A percentile compares a stretch with the other conserved stretches of the same genome.
phyloP scores from a whole-genome alignment of 2,329 filamentous ascomycete species.

The Phoma sp. region DNA sequence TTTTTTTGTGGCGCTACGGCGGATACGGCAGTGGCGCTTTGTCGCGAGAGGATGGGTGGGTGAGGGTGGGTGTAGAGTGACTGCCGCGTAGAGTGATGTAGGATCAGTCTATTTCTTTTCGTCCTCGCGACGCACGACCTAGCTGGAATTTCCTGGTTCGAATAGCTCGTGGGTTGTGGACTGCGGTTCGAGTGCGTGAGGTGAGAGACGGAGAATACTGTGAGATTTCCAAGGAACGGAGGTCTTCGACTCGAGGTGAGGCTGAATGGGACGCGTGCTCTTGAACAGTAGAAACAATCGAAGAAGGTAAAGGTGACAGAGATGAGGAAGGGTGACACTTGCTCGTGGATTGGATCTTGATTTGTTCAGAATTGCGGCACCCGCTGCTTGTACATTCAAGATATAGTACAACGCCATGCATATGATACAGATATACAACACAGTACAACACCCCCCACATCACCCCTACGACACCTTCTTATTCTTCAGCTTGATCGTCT shows the following conservation, averaged over 20 bases:
- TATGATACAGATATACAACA: slow-evolving; percentile 28
- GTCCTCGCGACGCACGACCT: too few species aligned
- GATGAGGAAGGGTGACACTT: not conserved
- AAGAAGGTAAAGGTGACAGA: not conserved
- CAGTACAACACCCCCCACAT: not conserved
- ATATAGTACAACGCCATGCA: slow-evolving; percentile 31
- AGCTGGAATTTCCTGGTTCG: too few species aligned
- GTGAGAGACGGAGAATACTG: too few species aligned
- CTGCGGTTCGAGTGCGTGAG: too few species aligned
- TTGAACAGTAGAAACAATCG: too few species aligned
- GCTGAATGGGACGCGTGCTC: too few species aligned
- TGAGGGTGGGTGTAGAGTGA: too few species aligned
- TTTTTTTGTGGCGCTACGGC: slow-evolving; percentile 60
- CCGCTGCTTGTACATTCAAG: slow-evolving; percentile 7
- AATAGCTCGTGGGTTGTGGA: too few species aligned
- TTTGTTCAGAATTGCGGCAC: not conserved
- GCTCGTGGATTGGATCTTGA: not conserved
- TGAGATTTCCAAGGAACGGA: too few species aligned
- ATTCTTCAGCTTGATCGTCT: slow-evolving; percentile 97
- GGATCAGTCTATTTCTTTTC: too few species aligned
- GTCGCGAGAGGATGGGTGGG: slow-evolving; percentile 44
- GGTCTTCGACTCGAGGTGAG: too few species aligned
- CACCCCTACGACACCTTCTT: slow-evolving; percentile 67
- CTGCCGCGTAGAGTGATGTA: too few species aligned
- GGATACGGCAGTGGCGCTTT: slow-evolving; percentile 54